Conservation (phyloP, 345 rosid genomes). For the Zanthoxylum bungeanum region DNA sequence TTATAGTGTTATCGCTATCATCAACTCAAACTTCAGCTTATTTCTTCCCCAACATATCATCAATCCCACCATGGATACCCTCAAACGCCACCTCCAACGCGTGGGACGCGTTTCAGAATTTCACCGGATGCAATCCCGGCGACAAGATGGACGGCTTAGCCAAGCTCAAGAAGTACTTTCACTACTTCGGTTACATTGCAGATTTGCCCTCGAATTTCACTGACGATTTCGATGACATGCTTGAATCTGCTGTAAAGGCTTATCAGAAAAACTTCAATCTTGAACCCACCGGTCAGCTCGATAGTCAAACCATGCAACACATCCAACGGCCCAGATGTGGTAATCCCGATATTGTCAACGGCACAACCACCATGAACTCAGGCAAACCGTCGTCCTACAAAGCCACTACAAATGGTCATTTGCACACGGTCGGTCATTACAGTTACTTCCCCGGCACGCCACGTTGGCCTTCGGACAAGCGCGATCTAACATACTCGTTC, state of each 20-base stretch:
- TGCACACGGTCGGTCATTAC: constrained; percentile 63
- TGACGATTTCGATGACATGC: constrained; percentile 61
- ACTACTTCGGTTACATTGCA: constrained; percentile 70
- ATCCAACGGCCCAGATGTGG: constrained; percentile 82
- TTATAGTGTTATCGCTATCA: constrained; percentile 22
- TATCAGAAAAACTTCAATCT: constrained; percentile 81
- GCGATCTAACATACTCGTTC: constrained; percentile 67
- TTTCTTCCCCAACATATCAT: constrained; percentile 41
- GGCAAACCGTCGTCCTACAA: constrained; percentile 32
- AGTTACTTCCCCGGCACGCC: constrained; percentile 71
- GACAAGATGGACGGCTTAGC: constrained; percentile 52
- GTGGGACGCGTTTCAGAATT: constrained; percentile 60
- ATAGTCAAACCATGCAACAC: constrained; percentile 48
- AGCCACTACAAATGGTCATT: constrained; percentile 8
- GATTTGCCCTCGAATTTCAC: constrained; percentile 40
- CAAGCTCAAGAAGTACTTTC: constrained; percentile 72
- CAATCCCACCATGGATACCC: constrained; percentile 33
- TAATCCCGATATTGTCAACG: constrained; percentile 84
- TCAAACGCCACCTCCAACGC: constrained; percentile 26
- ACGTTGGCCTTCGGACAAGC: constrained; percentile 51
- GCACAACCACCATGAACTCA: constrained; percentile 69
- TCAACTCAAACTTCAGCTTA: constrained; percentile 17
- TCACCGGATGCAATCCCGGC: constrained; percentile 68
- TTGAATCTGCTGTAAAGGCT: constrained; percentile 55
- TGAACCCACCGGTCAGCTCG: constrained; percentile 70